Percentiles rank a stretch among this genome's conserved stretches.
Evolutionary conservation across 2,329 filamentous ascomycete genomes (phyloP).

Genomic region (Mariannaea elegans): DNA sequence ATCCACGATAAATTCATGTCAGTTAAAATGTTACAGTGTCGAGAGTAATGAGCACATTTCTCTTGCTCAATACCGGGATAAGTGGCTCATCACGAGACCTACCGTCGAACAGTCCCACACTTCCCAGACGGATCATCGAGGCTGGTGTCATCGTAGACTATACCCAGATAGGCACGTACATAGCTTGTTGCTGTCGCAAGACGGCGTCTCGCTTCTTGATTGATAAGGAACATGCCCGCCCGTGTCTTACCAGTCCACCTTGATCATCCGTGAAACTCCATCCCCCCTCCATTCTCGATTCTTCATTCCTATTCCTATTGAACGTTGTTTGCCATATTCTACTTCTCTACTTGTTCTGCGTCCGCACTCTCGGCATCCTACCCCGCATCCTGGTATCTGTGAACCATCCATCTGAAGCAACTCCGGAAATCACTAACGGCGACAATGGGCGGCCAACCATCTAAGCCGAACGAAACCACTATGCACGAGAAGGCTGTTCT

Average conservation of each 20-base stretch:
- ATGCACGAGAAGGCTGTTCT: constrained; percentile 55
- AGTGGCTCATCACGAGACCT: constrained; percentile 12
- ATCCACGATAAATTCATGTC: no score
- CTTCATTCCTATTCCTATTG: background rate
- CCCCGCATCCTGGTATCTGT: background rate
- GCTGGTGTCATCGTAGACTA: constrained; percentile 8
- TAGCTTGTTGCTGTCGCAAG: background rate
- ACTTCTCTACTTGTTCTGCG: background rate
- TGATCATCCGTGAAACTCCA: background rate
- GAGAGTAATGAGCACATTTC: background rate
- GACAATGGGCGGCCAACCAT: constrained; percentile 56
- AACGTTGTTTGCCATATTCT: background rate
- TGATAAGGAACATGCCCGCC: constrained; percentile 11
- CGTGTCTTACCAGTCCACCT: constrained; percentile 7
- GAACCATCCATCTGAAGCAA: background rate
- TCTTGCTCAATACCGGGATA: background rate
- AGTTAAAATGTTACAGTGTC: no score
- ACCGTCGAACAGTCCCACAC: background rate
- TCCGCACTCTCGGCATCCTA: background rate
- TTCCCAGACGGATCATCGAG: background rate
- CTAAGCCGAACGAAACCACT: constrained; percentile 46
- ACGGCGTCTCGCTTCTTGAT: constrained; percentile 3
- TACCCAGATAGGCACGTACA: constrained; percentile 10
- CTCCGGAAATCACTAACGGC: background rate
- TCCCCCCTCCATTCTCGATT: background rate